Evolutionary conservation across 257 asterid genomes (phyloP).

Genomic region (Ophiorrhiza pumila): DNA sequence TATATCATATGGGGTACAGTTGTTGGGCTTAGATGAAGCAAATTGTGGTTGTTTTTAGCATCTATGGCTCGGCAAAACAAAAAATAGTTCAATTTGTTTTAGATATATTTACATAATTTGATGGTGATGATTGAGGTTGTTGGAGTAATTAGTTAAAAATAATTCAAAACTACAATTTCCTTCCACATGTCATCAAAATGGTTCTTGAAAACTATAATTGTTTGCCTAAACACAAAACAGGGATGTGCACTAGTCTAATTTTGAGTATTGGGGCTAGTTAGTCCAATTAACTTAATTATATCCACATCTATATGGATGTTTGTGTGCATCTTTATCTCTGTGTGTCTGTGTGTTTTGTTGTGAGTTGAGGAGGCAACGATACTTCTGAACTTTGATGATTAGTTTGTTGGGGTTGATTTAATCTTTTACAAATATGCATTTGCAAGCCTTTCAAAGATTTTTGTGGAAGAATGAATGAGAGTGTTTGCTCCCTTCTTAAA

Average conservation of each 20-base stretch:
- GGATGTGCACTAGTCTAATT: not conserved
- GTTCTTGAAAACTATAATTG: conserved; percentile 6
- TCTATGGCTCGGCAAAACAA: not conserved
- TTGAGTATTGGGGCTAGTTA: not conserved
- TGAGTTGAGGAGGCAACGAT: too few relatives aligned
- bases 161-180: not conserved
- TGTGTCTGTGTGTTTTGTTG: too few relatives aligned
- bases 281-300: too few relatives aligned
- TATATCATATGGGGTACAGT: not conserved
- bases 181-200: conserved; percentile 10
- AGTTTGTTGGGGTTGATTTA: not conserved
- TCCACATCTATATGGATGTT: too few relatives aligned
- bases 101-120: too few relatives aligned
- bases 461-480: too few relatives aligned
- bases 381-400: too few relatives aligned
- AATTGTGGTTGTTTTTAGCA: not conserved
- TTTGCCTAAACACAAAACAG: not conserved
- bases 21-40: not conserved
- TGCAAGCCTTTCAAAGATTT: conserved; percentile 1
- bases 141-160: not conserved
- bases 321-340: too few relatives aligned
- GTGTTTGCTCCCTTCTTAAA: too few relatives aligned
- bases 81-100: not conserved
- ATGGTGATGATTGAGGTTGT: not conserved
- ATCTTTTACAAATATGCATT: not conserved